These are phyloP conservation scores for Davidsoniella australis DNA, from an alignment of 2,329 filamentous ascomycete genomes.

Conservation along the genomic window DNA sequence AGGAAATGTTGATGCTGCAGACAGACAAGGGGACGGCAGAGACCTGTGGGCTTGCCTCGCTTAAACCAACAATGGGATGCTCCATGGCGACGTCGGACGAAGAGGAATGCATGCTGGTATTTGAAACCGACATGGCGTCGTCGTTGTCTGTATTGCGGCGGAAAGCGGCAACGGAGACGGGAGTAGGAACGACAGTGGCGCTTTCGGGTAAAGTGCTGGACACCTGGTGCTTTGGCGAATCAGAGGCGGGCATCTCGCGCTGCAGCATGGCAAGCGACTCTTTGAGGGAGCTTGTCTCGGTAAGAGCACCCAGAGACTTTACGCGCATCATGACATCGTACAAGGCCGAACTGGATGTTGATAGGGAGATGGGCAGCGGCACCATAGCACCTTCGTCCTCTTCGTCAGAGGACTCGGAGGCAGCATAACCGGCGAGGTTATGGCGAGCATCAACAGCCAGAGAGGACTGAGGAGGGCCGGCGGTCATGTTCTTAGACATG, in stretches of 20 bases:
- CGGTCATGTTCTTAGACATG: conserved; percentile 33
- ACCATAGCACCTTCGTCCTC: conserved; percentile 3
- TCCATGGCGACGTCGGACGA: conserved; percentile 6
- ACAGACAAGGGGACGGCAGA: background rate
- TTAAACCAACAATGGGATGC: conserved; percentile 8
- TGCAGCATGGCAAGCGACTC: conserved; percentile 9
- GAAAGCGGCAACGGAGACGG: background rate
- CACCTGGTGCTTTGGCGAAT: too few relatives aligned
- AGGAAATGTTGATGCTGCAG: background rate
- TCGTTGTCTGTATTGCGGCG: background rate
- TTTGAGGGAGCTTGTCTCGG: conserved; percentile 8
- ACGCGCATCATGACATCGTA: conserved; percentile 10
- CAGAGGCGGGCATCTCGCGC: too few relatives aligned
- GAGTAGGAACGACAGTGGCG: background rate
- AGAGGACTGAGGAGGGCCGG: conserved; percentile 25
- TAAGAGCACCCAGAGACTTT: conserved; percentile 3
- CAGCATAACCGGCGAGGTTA: background rate
- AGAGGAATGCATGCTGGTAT: conserved; percentile 1
- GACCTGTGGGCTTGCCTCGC: background rate
- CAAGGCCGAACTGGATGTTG: conserved; percentile 1
- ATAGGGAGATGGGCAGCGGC: conserved; percentile 2
- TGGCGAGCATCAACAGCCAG: background rate
- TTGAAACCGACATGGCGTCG: conserved; percentile 7
- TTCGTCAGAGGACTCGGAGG: conserved; percentile 1
- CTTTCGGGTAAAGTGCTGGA: background rate